Evolutionary conservation across 805 yeast species (phyloP).

Genomic region (Candida hungchunana): DNA sequence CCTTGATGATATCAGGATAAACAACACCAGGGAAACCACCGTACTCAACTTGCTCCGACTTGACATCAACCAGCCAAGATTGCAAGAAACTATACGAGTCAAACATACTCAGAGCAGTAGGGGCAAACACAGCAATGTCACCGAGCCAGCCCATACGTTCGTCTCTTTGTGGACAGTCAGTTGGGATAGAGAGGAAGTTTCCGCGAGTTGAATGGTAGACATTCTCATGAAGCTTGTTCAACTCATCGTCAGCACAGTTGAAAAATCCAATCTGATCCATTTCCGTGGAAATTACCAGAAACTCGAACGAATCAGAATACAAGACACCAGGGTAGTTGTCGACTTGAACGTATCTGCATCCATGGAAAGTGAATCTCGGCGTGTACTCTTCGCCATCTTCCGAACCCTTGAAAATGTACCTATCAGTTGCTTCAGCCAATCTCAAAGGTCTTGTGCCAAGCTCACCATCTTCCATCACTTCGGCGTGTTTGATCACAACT

Average conservation of each 20-base stretch:
- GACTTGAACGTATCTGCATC: conserved; percentile 16
- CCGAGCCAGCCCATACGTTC: conserved; percentile 24
- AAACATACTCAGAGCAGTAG: conserved; percentile 17
- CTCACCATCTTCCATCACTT: conserved; percentile 16
- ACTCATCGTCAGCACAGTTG: conserved; percentile 8
- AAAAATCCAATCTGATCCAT: conserved; percentile 14
- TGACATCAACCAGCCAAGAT: conserved; percentile 20
- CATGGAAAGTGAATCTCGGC: conserved; percentile 18
- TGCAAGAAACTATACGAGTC: conserved; percentile 19
- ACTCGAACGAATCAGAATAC: conserved; percentile 10
- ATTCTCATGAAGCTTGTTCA: conserved; percentile 14
- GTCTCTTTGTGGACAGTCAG: conserved; percentile 22
- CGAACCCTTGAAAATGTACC: conserved; percentile 15
- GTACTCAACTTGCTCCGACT: conserved; percentile 14
- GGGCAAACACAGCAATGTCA: conserved; percentile 20
- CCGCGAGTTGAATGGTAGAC: conserved; percentile 19
- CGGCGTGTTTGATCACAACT: conserved; percentile 14
- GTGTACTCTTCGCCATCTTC: conserved; percentile 12
- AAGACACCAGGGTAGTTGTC: conserved; percentile 15
- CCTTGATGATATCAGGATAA: conserved; percentile 14
- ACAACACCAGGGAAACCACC: conserved; percentile 19
- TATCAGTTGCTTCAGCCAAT: conserved; percentile 11
- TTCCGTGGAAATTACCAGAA: conserved; percentile 10
- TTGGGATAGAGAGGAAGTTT: conserved; percentile 16
- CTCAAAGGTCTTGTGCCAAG: conserved; percentile 16